phyloP scores from a whole-genome alignment of 441 rosid genomes.

The Cnidoscolus chayamansa region DNA sequence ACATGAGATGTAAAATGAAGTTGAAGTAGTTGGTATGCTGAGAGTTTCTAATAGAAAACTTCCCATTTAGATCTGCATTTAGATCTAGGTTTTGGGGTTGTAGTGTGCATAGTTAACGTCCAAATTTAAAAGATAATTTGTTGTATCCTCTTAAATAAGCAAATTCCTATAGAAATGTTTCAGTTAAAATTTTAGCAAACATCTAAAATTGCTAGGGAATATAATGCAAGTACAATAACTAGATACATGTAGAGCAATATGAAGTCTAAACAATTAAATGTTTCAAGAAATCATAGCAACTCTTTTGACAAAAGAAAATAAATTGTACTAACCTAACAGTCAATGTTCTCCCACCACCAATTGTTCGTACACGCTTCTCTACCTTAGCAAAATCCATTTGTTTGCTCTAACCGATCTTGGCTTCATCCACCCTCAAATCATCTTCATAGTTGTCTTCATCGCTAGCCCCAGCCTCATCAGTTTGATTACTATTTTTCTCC shows the following conservation, averaged over 20 bases:
- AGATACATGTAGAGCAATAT: slow-evolving; percentile 9
- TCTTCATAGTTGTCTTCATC: slow-evolving; percentile 66
- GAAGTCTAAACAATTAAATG: background rate
- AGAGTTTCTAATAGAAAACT: slow-evolving; percentile 26
- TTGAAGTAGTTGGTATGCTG: background rate
- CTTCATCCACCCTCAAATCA: slow-evolving; percentile 66
- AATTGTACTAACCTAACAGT: slow-evolving; percentile 47
- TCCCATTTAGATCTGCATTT: slow-evolving; percentile 28
- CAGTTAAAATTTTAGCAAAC: background rate
- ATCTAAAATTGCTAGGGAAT: background rate
- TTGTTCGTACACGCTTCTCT: slow-evolving; percentile 83
- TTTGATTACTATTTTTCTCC: slow-evolving; percentile 51
- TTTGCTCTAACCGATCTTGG: slow-evolving; percentile 85
- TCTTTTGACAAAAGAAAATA: background rate
- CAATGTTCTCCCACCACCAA: slow-evolving; percentile 91
- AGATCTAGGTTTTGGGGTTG: slow-evolving; percentile 81
- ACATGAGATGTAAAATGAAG: background rate
- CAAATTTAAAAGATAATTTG: slow-evolving; percentile 76
- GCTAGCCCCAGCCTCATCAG: slow-evolving; percentile 36
- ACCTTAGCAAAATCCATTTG: slow-evolving; percentile 77
- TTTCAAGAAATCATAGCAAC: background rate
- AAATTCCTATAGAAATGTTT: slow-evolving; percentile 44
- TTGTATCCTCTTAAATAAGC: slow-evolving; percentile 83
- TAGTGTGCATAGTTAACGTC: slow-evolving; percentile 73
- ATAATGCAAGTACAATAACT: background rate